A percentile compares a stretch with the other conserved stretches of the same genome.
Evolutionary conservation across 108 stramenopile species (phyloP).

Genomic region (Skeletonema menzelii): DNA sequence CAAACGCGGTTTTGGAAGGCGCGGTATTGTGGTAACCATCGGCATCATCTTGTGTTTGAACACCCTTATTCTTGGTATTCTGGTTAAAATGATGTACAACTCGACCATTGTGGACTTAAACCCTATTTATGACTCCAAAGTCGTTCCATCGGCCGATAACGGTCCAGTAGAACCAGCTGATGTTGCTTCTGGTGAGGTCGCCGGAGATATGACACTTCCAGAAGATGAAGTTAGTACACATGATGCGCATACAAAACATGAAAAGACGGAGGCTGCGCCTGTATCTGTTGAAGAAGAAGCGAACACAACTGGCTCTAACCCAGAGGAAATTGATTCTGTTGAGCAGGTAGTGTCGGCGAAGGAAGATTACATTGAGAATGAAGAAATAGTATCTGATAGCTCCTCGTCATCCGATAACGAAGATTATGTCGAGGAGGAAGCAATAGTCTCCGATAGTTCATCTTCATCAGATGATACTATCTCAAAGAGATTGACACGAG

Average conservation of each 20-base stretch:
- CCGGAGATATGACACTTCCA: background rate
- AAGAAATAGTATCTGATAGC: background rate
- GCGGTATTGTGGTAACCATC: slow-evolving; percentile 7
- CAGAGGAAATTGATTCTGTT: too few relatives aligned
- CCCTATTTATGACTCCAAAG: background rate
- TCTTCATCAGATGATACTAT: background rate
- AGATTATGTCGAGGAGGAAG: background rate
- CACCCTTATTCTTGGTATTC: slow-evolving; percentile 25
- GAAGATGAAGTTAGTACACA: background rate
- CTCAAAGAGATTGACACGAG: background rate
- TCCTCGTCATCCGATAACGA: background rate
- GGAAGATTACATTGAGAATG: background rate
- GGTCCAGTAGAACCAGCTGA: background rate
- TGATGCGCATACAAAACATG: background rate
- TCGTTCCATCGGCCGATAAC: background rate
- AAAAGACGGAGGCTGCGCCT: background rate
- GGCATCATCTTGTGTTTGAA: slow-evolving; percentile 13
- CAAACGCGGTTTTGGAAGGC: background rate
- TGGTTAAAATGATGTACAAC: slow-evolving; percentile 11
- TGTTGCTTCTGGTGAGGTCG: background rate
- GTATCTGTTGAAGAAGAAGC: background rate
- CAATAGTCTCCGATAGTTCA: background rate
- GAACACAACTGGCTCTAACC: too few relatives aligned
- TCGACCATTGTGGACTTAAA: background rate
- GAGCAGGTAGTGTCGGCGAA: background rate